Evolutionary conservation across 768 basidiomycete genomes (phyloP), one percentile per base, ranked within the genome.

Genomic region (Tulasnella sp.): DNA sequence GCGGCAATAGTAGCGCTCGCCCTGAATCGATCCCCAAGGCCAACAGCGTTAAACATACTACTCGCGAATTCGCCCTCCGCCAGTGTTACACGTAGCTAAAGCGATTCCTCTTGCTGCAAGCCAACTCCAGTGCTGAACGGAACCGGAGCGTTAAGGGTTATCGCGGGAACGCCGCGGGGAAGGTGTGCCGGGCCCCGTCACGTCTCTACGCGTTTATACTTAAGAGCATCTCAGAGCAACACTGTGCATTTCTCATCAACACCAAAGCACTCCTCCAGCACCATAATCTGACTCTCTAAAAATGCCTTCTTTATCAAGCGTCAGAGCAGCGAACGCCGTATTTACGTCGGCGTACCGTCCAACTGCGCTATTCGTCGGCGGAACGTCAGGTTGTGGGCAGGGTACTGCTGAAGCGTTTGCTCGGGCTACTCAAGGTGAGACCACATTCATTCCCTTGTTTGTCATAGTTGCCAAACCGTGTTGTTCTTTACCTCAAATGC

Each of bases 321-420:
- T 46, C 32, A 46, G 46, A 61, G 73, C 70, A 13, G 23, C 46
- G 20, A 80, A 80, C 61, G 70, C 70, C 15, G 55, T 72, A 5
- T 79, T 74, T 37, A 74, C 26, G 18, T 29, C 55, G 9, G 37
- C 79, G 1, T 75, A 78, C 39, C 74, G 78, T 16, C 79, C 79
- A 23, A 74, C 75, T 18, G 79, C 79, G 5, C 55, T 80, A 2
- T 79, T 80, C 57, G 79, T 80, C 42, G 79, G 79, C 3, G 79
- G 71, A 46, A 80, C 79, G 6, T 79, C 79, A 51, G 79, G 79
- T 15, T 55, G 74, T 44, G 79, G 79, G 9, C 32, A 79, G 69
- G 79, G 67, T 23, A 70, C 69, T 37, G 79, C 75, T n/a, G 55
- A 74, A 44, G 78, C 73, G n/a, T 75, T 80, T 32, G 79, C 79